These are phyloP conservation scores for Suhomyces terraborum DNA, from an alignment of 1,139 yeast species.

Conservation along the genomic window DNA sequence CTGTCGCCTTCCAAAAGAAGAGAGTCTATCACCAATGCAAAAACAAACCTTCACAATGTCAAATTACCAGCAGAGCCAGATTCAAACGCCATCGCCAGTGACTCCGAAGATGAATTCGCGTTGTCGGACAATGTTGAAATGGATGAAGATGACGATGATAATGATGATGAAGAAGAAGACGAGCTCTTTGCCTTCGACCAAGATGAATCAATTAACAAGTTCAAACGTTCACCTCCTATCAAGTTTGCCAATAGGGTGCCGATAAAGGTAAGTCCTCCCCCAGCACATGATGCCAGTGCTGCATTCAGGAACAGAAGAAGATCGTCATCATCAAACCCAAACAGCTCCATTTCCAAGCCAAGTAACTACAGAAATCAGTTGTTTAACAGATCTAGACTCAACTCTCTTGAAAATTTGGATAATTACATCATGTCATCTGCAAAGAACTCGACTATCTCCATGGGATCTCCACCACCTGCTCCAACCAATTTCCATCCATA, in stretches of 20 bases:
- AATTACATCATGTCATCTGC: slow-evolving; percentile 46
- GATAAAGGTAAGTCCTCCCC: slow-evolving; percentile 45
- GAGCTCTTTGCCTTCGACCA: slow-evolving; percentile 49
- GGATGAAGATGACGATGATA: slow-evolving; percentile 26
- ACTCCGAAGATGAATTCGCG: slow-evolving; percentile 43
- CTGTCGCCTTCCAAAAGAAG: slow-evolving; percentile 35
- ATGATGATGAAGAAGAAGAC: slow-evolving; percentile 32
- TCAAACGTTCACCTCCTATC: slow-evolving; percentile 39
- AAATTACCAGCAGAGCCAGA: slow-evolving; percentile 44
- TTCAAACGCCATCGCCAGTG: slow-evolving; percentile 38
- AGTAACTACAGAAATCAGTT: slow-evolving; percentile 30
- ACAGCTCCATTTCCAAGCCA: slow-evolving; percentile 16
- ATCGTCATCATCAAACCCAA: slow-evolving; percentile 29
- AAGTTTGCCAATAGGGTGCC: slow-evolving; percentile 51
- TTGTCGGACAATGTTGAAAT: slow-evolving; percentile 17
- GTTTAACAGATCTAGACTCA: slow-evolving; percentile 44
- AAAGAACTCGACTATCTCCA: slow-evolving; percentile 38
- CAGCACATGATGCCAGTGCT: slow-evolving; percentile 26
- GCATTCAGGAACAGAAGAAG: slow-evolving; percentile 22
- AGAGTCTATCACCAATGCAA: slow-evolving; percentile 56
- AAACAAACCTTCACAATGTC: slow-evolving; percentile 47
- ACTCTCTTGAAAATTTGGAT: slow-evolving; percentile 47
- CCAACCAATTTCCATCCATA: slow-evolving; percentile 16
- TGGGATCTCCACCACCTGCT: slow-evolving; percentile 42
- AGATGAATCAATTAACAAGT: slow-evolving; percentile 28